Percentiles rank a stretch among this genome's conserved stretches.
phyloP scores from a whole-genome alignment of 148 eudicot genomes.

The Polygonum aviculare region DNA sequence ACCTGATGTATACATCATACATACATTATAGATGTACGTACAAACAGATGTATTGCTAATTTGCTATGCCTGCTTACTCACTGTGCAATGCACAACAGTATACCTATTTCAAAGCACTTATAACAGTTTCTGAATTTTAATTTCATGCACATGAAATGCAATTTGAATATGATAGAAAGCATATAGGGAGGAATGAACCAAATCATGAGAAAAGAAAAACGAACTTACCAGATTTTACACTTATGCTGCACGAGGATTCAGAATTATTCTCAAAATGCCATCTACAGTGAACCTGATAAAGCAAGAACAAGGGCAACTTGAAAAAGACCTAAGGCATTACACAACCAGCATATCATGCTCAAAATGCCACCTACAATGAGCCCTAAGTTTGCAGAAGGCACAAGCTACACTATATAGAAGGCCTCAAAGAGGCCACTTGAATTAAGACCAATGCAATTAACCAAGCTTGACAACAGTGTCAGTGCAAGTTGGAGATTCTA shows the following conservation, averaged over 20 bases:
- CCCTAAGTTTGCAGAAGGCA: not conserved
- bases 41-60: not conserved
- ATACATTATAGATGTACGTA: not conserved
- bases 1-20: not conserved
- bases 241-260: slow-evolving; percentile 47
- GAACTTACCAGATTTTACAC: slow-evolving; percentile 62
- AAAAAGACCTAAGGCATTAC: not conserved
- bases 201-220: not conserved
- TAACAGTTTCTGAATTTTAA: not conserved
- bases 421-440: not conserved
- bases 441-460: not conserved
- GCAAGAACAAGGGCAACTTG: slow-evolving; percentile 4
- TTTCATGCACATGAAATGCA: not conserved
- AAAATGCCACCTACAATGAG: not conserved
- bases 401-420: not conserved
- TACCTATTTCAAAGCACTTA: not conserved
- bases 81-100: not conserved
- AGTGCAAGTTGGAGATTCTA: not conserved
- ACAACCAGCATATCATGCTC: not conserved
- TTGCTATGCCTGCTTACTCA: not conserved
- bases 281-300: slow-evolving; percentile 59
- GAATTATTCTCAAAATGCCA: slow-evolving; percentile 54
- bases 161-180: not conserved
- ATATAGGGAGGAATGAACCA: not conserved
- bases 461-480: not conserved